These are phyloP conservation scores for Coniochaeta hoffmannii DNA, from an alignment of 2,329 filamentous ascomycete species.

Conservation along the genomic window DNA sequence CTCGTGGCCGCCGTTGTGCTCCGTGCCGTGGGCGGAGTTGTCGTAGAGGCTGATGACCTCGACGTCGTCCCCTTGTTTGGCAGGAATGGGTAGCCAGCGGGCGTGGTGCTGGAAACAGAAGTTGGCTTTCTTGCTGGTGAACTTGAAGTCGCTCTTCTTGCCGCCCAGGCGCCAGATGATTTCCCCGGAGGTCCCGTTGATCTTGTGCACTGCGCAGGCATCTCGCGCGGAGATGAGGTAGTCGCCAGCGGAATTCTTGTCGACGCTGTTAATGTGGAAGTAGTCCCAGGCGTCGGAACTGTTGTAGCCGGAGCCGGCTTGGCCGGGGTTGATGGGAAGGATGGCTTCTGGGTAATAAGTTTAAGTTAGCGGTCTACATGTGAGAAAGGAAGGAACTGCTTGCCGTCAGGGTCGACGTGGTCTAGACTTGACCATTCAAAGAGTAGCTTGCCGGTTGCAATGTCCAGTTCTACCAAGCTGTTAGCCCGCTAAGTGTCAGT, in stretches of 20 bases:
- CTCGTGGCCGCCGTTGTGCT: constrained; percentile 19
- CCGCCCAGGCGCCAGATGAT: constrained; percentile 40
- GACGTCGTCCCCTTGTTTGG: constrained; percentile 21
- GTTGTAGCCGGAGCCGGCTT: constrained; percentile 21
- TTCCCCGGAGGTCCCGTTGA: constrained; percentile 33
- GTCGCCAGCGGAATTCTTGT: constrained; percentile 34
- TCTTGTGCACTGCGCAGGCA: constrained; percentile 29
- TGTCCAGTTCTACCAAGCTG: constrained; percentile 30
- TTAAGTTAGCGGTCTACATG: background rate
- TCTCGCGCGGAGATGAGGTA: constrained; percentile 39
- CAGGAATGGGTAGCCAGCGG: constrained; percentile 27
- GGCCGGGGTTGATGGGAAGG: constrained; percentile 36
- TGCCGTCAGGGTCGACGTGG: constrained; percentile 43
- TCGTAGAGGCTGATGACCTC: constrained; percentile 42
- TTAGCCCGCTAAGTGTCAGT: background rate
- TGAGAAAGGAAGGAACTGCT: constrained; percentile 5
- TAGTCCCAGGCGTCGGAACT: constrained; percentile 34
- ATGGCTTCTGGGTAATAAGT: constrained; percentile 28
- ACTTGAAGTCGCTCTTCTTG: constrained; percentile 31
- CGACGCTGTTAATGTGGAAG: constrained; percentile 44
- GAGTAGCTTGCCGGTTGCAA: constrained; percentile 44
- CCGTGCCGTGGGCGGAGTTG: constrained; percentile 38
- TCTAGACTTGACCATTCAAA: constrained; percentile 54
- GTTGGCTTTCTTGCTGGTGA: constrained; percentile 16
- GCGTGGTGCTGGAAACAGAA: constrained; percentile 42